These are phyloP conservation scores for Diplodia mutila DNA, from an alignment of 2,329 filamentous ascomycete genomes.

Conservation along the genomic window DNA sequence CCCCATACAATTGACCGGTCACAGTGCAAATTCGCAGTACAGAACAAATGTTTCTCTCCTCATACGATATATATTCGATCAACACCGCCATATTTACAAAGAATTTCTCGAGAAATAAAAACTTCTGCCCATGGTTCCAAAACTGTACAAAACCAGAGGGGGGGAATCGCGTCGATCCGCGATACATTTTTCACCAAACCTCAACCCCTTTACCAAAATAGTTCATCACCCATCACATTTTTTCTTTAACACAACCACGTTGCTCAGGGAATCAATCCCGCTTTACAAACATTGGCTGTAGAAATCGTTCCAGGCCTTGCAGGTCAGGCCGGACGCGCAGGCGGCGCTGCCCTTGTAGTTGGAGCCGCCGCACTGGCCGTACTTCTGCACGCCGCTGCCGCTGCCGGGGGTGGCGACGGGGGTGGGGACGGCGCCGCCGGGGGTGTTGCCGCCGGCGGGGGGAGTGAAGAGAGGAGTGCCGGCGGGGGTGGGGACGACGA, in stretches of 20 bases:
- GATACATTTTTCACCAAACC: neutral
- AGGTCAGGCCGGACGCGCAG: constrained; percentile 41
- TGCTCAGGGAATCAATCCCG: neutral
- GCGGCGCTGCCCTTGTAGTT: constrained; percentile 41
- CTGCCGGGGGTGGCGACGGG: constrained; percentile 14
- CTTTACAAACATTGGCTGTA: constrained; percentile 44
- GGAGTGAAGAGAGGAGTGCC: constrained; percentile 4
- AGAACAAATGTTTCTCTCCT: neutral
- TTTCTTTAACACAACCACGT: too few relatives aligned
- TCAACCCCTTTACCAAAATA: neutral
- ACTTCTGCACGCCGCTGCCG: constrained; percentile 30
- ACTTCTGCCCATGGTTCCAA: neutral
- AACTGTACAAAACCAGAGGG: neutral
- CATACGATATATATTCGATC: constrained; percentile 5
- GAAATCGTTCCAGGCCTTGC: constrained; percentile 43
- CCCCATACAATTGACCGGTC: neutral
- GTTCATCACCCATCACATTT: neutral
- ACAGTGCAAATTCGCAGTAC: neutral
- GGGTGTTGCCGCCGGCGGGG: neutral
- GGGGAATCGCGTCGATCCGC: neutral
- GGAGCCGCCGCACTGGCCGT: constrained; percentile 48
- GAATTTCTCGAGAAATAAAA: neutral
- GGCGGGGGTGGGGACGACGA: neutral
- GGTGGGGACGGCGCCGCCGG: constrained; percentile 24
- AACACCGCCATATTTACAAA: constrained; percentile 1